These are phyloP conservation scores for Pseudocercospora vitis DNA, from an alignment of 2,329 filamentous ascomycete genomes.

Conservation along the genomic window DNA sequence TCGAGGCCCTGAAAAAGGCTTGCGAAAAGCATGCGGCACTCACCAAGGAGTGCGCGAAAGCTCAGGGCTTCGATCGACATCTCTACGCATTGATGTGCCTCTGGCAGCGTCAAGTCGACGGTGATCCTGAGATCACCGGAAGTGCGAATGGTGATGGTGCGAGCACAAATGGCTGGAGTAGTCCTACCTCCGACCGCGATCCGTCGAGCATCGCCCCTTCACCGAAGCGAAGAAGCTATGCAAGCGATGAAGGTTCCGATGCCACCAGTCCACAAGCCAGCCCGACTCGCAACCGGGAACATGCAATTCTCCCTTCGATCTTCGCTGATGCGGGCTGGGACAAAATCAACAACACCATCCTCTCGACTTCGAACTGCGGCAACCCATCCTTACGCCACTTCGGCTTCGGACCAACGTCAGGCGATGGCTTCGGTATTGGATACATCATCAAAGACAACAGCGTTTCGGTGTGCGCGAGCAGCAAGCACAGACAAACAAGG, in stretches of 20 bases:
- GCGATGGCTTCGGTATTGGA: conserved; percentile 92
- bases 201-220: conserved; percentile 52
- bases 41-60: conserved; percentile 85
- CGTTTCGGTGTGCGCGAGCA: conserved; percentile 87
- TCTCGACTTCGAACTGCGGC: conserved; percentile 98
- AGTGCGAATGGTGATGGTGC: conserved; percentile 38
- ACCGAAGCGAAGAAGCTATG: conserved; percentile 53
- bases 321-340: conserved; percentile 93
- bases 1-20: conserved; percentile 79
- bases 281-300: conserved; percentile 51
- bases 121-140: conserved; percentile 54
- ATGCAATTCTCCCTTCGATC: conserved; percentile 65
- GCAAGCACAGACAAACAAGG: conserved; percentile 89
- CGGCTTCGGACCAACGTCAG: conserved; percentile 91
- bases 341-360: conserved; percentile 87
- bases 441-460: conserved; percentile 98
- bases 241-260: conserved; percentile 40
- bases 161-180: conserved; percentile 63
- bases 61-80: conserved; percentile 86
- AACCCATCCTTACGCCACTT: conserved; percentile 94
- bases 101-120: conserved; percentile 87
- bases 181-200: conserved; percentile 48
- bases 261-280: conserved; percentile 49
- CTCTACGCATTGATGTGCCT: conserved; percentile 91
- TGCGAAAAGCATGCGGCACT: conserved; percentile 77